phyloP scores from a whole-genome alignment of 768 basidiomycete species.

The Naganishia friedmannii region DNA sequence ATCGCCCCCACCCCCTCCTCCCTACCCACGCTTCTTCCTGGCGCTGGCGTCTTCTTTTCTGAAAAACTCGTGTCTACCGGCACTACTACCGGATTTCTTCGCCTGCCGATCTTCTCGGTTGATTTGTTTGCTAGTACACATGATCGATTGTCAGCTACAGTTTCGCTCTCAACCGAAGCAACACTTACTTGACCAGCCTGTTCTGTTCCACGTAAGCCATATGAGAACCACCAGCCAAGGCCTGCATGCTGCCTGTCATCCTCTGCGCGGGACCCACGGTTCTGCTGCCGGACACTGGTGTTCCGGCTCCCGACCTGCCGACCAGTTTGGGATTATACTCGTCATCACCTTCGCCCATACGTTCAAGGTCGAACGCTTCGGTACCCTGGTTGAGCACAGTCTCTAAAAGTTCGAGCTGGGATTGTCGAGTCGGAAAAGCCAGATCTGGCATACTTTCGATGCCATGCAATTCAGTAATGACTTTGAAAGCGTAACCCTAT shows the following conservation, averaged over 20 bases:
- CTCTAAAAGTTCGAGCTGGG: constrained; percentile 94
- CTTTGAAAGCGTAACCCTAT: constrained; percentile 93
- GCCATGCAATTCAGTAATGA: constrained; percentile 95
- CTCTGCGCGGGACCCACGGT: constrained; percentile 39
- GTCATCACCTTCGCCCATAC: constrained; percentile 65
- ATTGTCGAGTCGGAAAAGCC: constrained; percentile 83
- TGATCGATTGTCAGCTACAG: too few relatives aligned
- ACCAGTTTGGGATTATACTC: constrained; percentile 38
- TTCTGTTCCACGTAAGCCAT: constrained; percentile 52
- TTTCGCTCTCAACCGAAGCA: not conserved
- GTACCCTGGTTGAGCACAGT: constrained; percentile 88
- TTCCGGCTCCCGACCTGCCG: constrained; percentile 26
- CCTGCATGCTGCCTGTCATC: constrained; percentile 48
- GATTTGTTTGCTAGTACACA: too few relatives aligned
- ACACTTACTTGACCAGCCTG: constrained; percentile 33
- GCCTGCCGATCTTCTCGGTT: constrained; percentile 9
- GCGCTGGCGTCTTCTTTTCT: too few relatives aligned
- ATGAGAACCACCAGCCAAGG: constrained; percentile 51
- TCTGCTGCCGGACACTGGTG: constrained; percentile 35
- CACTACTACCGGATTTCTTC: too few relatives aligned
- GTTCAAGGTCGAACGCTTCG: constrained; percentile 79
- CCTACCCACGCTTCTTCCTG: too few relatives aligned
- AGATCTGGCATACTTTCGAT: constrained; percentile 78
- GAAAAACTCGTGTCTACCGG: constrained; percentile 30
- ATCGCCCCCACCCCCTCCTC: constrained; percentile 7